Conservation (phyloP, 2,329 filamentous ascomycete species). For the Leptographium galeiforme region DNA sequence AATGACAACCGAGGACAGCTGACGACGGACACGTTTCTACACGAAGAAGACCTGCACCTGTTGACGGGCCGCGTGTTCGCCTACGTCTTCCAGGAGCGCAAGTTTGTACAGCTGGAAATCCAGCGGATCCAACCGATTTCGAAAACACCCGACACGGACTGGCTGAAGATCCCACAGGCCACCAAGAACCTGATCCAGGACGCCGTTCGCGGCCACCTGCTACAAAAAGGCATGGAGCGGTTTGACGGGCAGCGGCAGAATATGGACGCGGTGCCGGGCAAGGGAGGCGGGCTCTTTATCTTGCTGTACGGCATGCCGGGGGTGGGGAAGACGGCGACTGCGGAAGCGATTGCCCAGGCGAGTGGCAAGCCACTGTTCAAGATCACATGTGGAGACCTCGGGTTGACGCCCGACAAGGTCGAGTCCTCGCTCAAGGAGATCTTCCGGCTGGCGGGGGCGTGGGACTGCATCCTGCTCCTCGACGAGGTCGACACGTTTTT, state of each 20-base stretch:
- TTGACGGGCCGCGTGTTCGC: conserved; percentile 12
- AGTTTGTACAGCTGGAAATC: conserved; percentile 12
- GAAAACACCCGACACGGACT: not conserved
- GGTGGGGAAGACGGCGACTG: conserved; percentile 35
- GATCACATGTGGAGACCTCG: conserved; percentile 36
- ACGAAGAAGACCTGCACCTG: conserved; percentile 8
- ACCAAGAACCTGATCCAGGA: conserved; percentile 13
- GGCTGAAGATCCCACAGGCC: not conserved
- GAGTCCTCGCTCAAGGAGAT: conserved; percentile 15
- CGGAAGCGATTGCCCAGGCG: conserved; percentile 22
- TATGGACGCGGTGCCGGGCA: conserved; percentile 16
- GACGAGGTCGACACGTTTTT: conserved; percentile 16
- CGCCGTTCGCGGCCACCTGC: conserved; percentile 1
- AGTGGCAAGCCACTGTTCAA: conserved; percentile 30
- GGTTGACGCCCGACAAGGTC: conserved; percentile 22
- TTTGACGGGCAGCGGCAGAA: conserved; percentile 16
- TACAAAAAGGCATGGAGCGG: not conserved
- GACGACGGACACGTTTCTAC: not conserved
- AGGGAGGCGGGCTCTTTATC: conserved; percentile 29
- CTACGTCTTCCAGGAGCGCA: conserved; percentile 14
- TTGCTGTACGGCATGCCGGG: conserved; percentile 33
- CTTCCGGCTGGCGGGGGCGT: conserved; percentile 11
- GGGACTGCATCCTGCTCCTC: conserved; percentile 14
- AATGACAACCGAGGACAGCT: not conserved
- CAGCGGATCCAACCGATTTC: not conserved